Evolutionary conservation across 257 asterid genomes (phyloP), one percentile per base, ranked within the genome.

Genomic region (Euphrasia confusa): DNA sequence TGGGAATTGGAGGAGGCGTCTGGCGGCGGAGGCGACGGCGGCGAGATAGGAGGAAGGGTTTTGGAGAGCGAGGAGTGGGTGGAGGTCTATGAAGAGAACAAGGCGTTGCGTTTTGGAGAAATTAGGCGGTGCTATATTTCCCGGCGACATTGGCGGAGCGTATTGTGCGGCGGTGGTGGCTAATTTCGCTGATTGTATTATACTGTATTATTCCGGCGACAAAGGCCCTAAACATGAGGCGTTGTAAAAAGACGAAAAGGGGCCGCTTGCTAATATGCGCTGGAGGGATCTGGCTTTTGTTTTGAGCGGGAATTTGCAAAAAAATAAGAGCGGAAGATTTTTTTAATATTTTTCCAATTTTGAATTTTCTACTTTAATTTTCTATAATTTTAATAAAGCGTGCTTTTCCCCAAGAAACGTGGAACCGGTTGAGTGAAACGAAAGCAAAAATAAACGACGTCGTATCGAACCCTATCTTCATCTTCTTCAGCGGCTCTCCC

Each of bases 1-100:
- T 4, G 87, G 77, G 68, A 85, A 84, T 1, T 26, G 44, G 69
- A 89, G 86, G 77, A 89, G 74, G 74, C 91, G 95, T 6, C 78
- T 67, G 37, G 85, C 78, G 64, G 83, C 80, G 48, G 87, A 68
- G 47, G 64, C 59, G 60, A 87, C 71, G 47, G 82, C 65, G 64
- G 80, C 54, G 74, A 87, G 65, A 81, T 89, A 89, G 32, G 82
- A 56, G 15, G 67, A 65, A 48, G 88, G 84, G 68, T 77, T 77
- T 57, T 55, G 78, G 63, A 79, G 79, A 1, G 72, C 54, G 77
- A 80, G 72, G 47, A 92, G 74, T 11, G 97, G 97, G 49, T 80
- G 83, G 47, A 93, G 90, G 75, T 93, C 99, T 67, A 89, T 75
- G 61, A 87, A 80, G 60, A 93, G 73, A 42, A 89, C 83, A 8